These are phyloP conservation scores for Tripidium arundinaceum DNA, from an alignment of 202 grass and related monocot genomes.

Conservation along the genomic window DNA sequence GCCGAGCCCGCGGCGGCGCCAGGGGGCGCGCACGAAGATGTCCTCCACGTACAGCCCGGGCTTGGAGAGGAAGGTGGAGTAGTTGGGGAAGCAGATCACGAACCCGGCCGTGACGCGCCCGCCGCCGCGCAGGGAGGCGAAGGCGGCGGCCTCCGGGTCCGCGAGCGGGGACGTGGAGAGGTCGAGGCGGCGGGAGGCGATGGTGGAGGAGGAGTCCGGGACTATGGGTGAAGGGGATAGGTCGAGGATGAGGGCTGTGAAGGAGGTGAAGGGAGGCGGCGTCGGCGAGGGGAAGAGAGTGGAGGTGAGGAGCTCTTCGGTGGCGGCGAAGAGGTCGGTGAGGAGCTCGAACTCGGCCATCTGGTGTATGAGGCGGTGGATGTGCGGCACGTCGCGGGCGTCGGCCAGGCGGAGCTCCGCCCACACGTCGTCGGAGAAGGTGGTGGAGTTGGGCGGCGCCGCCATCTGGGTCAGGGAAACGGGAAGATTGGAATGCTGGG, in stretches of 20 bases:
- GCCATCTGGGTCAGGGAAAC: constrained; percentile 40
- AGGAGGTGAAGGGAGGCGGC: constrained; percentile 21
- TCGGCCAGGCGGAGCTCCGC: constrained; percentile 66
- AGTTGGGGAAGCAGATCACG: constrained; percentile 35
- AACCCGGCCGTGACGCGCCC: constrained; percentile 29
- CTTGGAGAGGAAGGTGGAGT: constrained; percentile 26
- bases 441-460: constrained; percentile 32
- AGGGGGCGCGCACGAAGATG: constrained; percentile 71
- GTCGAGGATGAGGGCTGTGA: constrained; percentile 25
- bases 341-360: constrained; percentile 93
- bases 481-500: not conserved
- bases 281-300: constrained; percentile 25
- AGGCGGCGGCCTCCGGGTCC: constrained; percentile 23
- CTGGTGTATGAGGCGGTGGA: constrained; percentile 70
- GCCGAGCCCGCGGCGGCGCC: constrained; percentile 76
- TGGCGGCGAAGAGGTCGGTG: constrained; percentile 76
- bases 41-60: constrained; percentile 25
- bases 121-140: constrained; percentile 15
- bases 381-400: constrained; percentile 56
- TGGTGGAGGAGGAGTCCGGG: not conserved
- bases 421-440: constrained; percentile 48
- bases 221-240: not conserved
- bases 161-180: constrained; percentile 16
- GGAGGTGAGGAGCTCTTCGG: constrained; percentile 23
- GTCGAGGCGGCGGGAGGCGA: constrained; percentile 25